A percentile compares a stretch with the other conserved stretches of the same genome.
These are phyloP conservation scores for Pichia occidentalis DNA, from an alignment of 805 yeast genomes.

Conservation along the genomic window DNA sequence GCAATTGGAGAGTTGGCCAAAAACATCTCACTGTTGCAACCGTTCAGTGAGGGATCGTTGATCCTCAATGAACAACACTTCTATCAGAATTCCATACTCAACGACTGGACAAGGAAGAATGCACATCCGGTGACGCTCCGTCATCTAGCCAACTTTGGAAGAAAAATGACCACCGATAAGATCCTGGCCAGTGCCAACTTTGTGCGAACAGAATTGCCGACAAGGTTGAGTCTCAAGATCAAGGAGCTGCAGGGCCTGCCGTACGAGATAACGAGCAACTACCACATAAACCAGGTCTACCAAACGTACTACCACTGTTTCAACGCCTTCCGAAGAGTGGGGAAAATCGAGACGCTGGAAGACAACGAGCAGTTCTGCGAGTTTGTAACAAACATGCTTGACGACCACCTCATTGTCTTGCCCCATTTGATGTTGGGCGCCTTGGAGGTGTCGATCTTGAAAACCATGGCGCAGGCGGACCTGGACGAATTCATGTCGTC, in stretches of 20 bases:
- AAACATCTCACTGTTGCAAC: slow-evolving; percentile 3
- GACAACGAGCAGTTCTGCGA: slow-evolving; percentile 73
- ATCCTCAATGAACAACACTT: slow-evolving; percentile 57
- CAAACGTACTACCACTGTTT: slow-evolving; percentile 82
- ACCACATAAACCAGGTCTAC: slow-evolving; percentile 80
- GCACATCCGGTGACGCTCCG: slow-evolving; percentile 89
- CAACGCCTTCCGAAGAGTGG: slow-evolving; percentile 72
- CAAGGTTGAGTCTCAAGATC: slow-evolving; percentile 74
- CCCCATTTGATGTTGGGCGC: slow-evolving; percentile 94
- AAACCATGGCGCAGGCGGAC: slow-evolving; percentile 49
- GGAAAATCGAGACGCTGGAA: slow-evolving; percentile 57
- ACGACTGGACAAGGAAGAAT: slow-evolving; percentile 52
- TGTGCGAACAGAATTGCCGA: slow-evolving; percentile 78
- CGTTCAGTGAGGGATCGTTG: slow-evolving; percentile 12
- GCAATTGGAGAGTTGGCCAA: slow-evolving; percentile 5
- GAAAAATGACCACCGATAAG: slow-evolving; percentile 67
- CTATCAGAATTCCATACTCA: slow-evolving; percentile 70
- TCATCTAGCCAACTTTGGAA: slow-evolving; percentile 87
- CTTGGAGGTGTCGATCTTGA: slow-evolving; percentile 63
- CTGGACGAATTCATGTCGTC: slow-evolving; percentile 72
- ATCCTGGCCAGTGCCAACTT: slow-evolving; percentile 80
- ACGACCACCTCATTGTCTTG: slow-evolving; percentile 72
- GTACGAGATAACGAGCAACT: slow-evolving; percentile 76
- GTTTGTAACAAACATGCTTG: slow-evolving; percentile 56
- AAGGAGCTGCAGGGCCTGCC: slow-evolving; percentile 75